phyloP scores from a whole-genome alignment of 192 early-diverging fungal genomes.

The Coemansia aciculifera region DNA sequence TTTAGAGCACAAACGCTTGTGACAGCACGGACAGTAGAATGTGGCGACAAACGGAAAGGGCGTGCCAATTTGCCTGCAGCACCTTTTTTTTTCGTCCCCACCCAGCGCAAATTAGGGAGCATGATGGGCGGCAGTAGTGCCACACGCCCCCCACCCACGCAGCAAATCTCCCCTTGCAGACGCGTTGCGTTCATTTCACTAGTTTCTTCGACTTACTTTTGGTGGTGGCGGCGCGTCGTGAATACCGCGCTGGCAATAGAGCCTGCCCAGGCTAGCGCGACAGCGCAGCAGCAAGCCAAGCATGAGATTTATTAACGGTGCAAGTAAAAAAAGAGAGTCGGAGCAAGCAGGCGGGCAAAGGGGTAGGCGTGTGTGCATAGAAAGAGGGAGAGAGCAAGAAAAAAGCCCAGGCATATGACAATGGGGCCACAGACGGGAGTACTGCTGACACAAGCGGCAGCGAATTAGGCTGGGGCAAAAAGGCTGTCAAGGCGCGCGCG shows the following conservation, averaged over 20 bases:
- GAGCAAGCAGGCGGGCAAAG: neutral
- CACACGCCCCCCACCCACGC: conserved; percentile 6
- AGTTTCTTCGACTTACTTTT: conserved; percentile 16
- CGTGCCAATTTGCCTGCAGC: conserved; percentile 7
- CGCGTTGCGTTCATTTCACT: neutral
- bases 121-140: conserved; percentile 6
- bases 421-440: neutral
- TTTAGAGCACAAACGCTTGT: neutral
- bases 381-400: conserved; percentile 4
- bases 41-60: neutral
- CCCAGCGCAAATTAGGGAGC: conserved; percentile 6
- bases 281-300: conserved; percentile 2
- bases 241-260: neutral
- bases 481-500: neutral
- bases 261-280: neutral
- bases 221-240: conserved; percentile 7
- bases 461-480: neutral
- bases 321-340: neutral
- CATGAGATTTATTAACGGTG: neutral
- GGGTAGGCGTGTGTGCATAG: neutral
- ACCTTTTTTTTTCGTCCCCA: neutral
- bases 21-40: conserved; percentile 5
- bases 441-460: conserved; percentile 5
- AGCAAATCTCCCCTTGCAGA: conserved; percentile 1
- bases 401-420: neutral